These are phyloP conservation scores for Peziza echinospora DNA, from an alignment of 495 filamentous ascomycete genomes.

Conservation along the genomic window DNA sequence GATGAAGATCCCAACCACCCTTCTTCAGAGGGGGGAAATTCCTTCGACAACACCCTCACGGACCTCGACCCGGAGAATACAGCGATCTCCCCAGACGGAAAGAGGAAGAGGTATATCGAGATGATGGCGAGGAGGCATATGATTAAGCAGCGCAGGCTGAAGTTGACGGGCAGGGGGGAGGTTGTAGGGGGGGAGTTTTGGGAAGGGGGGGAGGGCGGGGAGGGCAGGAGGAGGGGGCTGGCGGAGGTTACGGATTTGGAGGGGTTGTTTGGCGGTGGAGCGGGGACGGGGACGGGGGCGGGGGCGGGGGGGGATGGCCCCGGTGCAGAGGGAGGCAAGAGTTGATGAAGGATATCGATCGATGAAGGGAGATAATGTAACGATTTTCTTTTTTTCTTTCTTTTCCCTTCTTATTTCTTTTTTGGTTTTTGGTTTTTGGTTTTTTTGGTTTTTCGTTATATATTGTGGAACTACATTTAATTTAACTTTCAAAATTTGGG, in stretches of 20 bases:
- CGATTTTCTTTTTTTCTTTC: no score
- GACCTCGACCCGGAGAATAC: constrained; percentile 15
- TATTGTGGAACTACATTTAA: no score
- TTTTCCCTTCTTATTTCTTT: no score
- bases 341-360: no score
- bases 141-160: constrained; percentile 31
- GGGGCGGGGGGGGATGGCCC: background rate
- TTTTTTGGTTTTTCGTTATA: no score
- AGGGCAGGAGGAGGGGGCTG: constrained; percentile 21
- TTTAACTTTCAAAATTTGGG: no score
- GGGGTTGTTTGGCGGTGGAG: background rate
- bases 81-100: constrained; percentile 28
- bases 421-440: no score
- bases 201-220: constrained; percentile 29
- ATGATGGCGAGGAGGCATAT: constrained; percentile 36
- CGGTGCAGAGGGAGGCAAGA: no score
- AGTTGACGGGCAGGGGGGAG: constrained; percentile 33
- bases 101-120: constrained; percentile 59
- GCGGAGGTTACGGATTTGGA: constrained; percentile 19
- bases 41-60: constrained; percentile 12
- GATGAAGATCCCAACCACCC: no score
- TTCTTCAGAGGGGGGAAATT: no score
- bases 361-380: no score
- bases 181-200: constrained; percentile 37
- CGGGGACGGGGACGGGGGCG: background rate